Base-by-base conservation (phyloP, 2,329 filamentous ascomycete species). In the Calonectria crousiana region DNA sequence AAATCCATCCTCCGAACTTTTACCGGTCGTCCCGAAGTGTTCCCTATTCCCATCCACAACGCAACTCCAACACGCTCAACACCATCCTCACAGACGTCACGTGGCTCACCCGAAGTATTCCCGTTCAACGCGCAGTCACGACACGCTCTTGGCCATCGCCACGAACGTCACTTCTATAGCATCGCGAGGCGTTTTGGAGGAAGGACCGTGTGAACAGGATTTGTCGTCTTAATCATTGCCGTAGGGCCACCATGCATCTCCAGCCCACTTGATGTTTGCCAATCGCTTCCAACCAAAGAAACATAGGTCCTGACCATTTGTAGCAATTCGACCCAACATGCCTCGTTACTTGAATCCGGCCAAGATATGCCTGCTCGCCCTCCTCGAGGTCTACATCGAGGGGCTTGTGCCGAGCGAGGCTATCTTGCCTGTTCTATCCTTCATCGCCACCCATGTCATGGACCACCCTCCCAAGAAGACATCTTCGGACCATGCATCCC, bases 261-360 rank as follows among this genome's bases (percentile, higher is more conserved):
- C 20, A 23, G 8, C 20, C 44, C 11, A 47, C 44, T 47, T 47
- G 44, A 47, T 47, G 44, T 44, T 44, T n/a, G 41, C 41, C 41
- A 44, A 44, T 44, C 18, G 41, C 41, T 44, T 18, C 18, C 18
- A 9, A 6, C 6, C 41, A 18, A 18, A 44, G 18, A 20, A 44
- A 2, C 41, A 6, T 47, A 47, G 44, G 23, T 47, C 44, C 44
- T 47, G 44, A 47, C 44, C 44, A 10, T 23, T 18, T 47, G 44
- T 47, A 47, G 44, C n/a, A 9, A 47, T 44, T 44, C 41, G 41
- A 44, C 16, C 41, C 41, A 44, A 13, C 44, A 73, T 96, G 93
- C 90, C 93, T 80, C 93, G 94, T 72, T 98, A 94, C 84, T 89
- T 98, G 58, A 98, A 95, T n/a, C 95, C 96, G 16, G 93, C 95